Conservation (phyloP, 257 asterid genomes). For the Gardenia jasminoides region DNA sequence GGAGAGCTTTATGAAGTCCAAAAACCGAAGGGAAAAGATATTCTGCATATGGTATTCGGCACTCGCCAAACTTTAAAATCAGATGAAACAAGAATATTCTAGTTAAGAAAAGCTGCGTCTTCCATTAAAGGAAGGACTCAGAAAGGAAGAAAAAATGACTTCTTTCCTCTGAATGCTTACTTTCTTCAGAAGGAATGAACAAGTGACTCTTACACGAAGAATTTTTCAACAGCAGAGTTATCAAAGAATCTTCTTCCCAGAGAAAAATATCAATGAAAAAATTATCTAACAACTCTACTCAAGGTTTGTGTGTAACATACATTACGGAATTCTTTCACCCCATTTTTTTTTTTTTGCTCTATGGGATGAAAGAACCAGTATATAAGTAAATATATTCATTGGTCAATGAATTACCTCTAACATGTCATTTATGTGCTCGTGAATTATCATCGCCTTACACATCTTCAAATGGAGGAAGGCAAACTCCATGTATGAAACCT, state of each 20-base stretch:
- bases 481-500: constrained; percentile 25
- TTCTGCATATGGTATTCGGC: not conserved
- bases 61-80: not conserved
- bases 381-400: constrained; percentile 31
- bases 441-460: constrained; percentile 33
- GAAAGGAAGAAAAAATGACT: not conserved
- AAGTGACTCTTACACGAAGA: constrained; percentile 37
- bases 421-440: constrained; percentile 30
- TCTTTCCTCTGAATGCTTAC: not conserved
- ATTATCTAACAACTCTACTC: constrained; percentile 35
- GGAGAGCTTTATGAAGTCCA: not conserved
- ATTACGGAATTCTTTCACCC: constrained; percentile 26
- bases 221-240: constrained; percentile 21
- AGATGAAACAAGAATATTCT: not conserved
- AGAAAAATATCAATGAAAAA: constrained; percentile 7
- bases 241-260: constrained; percentile 17
- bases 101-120: not conserved
- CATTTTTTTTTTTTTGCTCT: constrained; percentile 31
- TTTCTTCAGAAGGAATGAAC: constrained; percentile 16
- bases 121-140: not conserved
- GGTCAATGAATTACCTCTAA: constrained; percentile 40
- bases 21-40: not conserved
- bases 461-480: constrained; percentile 31
- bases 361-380: constrained; percentile 22
- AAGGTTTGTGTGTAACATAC: constrained; percentile 38